A percentile compares a stretch with the other conserved stretches of the same genome.
These are phyloP conservation scores for Malania oleifera DNA, from an alignment of 164 flowering plant genomes.

Conservation along the genomic window DNA sequence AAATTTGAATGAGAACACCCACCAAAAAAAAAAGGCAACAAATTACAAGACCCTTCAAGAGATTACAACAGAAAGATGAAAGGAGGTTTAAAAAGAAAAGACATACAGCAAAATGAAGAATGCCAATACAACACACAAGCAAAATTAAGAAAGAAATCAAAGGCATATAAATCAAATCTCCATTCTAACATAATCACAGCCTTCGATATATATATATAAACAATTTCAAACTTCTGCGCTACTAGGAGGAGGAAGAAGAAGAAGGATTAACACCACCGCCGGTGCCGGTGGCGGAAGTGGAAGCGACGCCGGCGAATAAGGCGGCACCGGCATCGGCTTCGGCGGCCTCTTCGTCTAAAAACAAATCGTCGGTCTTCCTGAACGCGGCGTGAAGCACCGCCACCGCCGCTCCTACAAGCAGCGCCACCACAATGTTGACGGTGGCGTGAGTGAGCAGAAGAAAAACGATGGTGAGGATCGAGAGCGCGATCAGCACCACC, in stretches of 20 bases:
- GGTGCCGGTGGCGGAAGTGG: neutral
- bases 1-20: too few species aligned
- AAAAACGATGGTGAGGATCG: conserved; percentile 39
- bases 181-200: too few species aligned
- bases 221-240: too few species aligned
- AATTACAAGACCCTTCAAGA: too few species aligned
- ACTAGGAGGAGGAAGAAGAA: conserved; percentile 11
- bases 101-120: too few species aligned
- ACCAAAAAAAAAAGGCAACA: too few species aligned
- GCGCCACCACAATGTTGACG: conserved; percentile 33
- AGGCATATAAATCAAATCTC: too few species aligned
- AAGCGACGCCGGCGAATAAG: conserved; percentile 6
- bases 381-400: conserved; percentile 41
- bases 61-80: too few species aligned
- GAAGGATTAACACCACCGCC: neutral
- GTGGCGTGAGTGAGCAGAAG: conserved; percentile 48
- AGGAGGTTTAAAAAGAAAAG: too few species aligned
- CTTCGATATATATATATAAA: too few species aligned
- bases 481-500: conserved; percentile 34
- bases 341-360: conserved; percentile 38
- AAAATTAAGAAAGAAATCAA: too few species aligned
- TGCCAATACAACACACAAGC: too few species aligned
- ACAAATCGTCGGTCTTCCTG: conserved; percentile 57
- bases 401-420: conserved; percentile 37
- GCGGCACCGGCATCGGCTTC: conserved; percentile 17